Evolutionary conservation across 2,329 filamentous ascomycete genomes (phyloP).

Genomic region (Epichloe gansuensis): DNA sequence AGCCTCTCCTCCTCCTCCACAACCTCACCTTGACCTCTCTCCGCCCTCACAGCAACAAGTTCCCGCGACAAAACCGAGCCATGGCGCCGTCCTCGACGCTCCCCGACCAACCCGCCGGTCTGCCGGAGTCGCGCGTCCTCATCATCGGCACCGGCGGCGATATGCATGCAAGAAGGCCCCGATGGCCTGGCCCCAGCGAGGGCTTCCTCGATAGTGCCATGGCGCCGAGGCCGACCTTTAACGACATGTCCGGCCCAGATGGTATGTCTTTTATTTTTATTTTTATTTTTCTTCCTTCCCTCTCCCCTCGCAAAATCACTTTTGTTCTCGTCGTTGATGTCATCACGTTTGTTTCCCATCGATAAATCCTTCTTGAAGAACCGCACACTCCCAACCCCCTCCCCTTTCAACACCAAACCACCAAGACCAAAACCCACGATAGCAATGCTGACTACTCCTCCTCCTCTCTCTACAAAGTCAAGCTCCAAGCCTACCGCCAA

Average conservation of each 20-base stretch:
- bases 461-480: constrained; percentile 19
- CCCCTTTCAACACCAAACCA: background rate
- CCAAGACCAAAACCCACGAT: background rate
- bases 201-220: constrained; percentile 76
- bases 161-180: constrained; percentile 78
- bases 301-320: background rate
- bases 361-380: background rate
- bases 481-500: constrained; percentile 38
- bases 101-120: constrained; percentile 15
- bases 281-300: too few species aligned
- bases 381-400: background rate
- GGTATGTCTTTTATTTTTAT: constrained; percentile 1
- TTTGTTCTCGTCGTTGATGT: background rate
- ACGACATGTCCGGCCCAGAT: constrained; percentile 41
- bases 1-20: too few species aligned
- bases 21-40: background rate
- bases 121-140: constrained; percentile 68
- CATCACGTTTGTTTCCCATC: background rate
- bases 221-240: constrained; percentile 72
- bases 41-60: too few species aligned
- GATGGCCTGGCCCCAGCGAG: constrained; percentile 65
- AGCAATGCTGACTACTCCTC: background rate
- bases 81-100: constrained; percentile 10
- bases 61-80: background rate
- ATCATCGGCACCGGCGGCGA: constrained; percentile 87